A percentile compares a stretch with the other conserved stretches of the same genome.
phyloP scores from a whole-genome alignment of 2,329 filamentous ascomycete species.

The Penicillium sp. region DNA sequence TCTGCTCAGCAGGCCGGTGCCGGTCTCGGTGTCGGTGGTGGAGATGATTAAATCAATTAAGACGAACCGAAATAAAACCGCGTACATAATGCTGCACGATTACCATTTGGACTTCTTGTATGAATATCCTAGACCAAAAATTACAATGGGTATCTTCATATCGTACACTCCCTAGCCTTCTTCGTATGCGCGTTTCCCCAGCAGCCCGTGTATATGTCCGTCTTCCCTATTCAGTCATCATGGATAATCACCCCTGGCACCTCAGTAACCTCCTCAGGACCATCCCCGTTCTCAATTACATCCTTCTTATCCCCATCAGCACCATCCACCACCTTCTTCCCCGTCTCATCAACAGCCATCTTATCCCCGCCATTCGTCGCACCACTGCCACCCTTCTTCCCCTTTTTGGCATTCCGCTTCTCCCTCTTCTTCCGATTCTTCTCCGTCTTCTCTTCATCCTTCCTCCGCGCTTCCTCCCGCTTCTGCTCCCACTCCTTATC shows the following conservation, averaged over 20 bases:
- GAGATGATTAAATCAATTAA: conserved; percentile 32
- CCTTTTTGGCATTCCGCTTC: conserved; percentile 63
- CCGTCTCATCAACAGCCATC: no score
- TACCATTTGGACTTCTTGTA: conserved; percentile 27
- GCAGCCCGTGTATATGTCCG: no score
- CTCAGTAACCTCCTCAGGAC: conserved; percentile 21
- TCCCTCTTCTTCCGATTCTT: conserved; percentile 70
- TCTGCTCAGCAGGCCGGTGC: conserved; percentile 64
- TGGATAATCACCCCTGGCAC: conserved; percentile 66
- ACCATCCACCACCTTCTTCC: no score
- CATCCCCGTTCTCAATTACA: conserved; percentile 13
- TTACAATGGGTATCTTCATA: conserved; percentile 32
- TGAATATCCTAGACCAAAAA: conserved; percentile 33
- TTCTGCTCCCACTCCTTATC: conserved; percentile 58
- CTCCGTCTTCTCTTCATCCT: conserved; percentile 68
- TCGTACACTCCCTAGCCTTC: conserved; percentile 38
- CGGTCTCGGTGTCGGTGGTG: conserved; percentile 49
- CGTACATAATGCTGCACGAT: conserved; percentile 37
- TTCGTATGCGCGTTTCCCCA: no score
- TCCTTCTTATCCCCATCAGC: no score
- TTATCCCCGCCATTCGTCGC: no score
- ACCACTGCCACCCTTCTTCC: conserved; percentile 38
- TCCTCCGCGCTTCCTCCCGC: conserved; percentile 51
- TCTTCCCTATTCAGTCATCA: no score
- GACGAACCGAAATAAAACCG: conserved; percentile 22